Conservation (phyloP, 306 rosid species). For the Cicer cuneatum region DNA sequence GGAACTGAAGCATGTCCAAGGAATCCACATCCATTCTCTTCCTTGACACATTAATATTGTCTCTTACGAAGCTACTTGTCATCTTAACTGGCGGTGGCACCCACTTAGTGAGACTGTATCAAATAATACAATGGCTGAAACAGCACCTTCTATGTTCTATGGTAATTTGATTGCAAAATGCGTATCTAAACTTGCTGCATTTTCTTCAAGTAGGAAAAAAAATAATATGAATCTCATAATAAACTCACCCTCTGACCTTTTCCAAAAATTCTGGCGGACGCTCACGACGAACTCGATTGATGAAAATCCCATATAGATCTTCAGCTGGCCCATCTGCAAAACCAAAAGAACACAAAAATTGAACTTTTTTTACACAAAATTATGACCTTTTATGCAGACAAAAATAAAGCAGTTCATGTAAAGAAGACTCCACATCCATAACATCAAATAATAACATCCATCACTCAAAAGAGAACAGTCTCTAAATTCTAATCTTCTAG, state of each 20-base stretch:
- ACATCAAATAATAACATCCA: slow-evolving; percentile 30
- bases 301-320: slow-evolving; percentile 89
- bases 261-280: slow-evolving; percentile 84
- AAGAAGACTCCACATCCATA: slow-evolving; percentile 8
- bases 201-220: slow-evolving; percentile 28
- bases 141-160: slow-evolving; percentile 33
- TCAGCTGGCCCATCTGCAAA: slow-evolving; percentile 95
- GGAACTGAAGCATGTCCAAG: slow-evolving; percentile 98
- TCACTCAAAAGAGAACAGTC: slow-evolving; percentile 13
- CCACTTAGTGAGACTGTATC: slow-evolving; percentile 93
- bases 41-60: slow-evolving; percentile 78
- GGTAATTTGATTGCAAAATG: not conserved
- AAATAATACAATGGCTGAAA: slow-evolving; percentile 43
- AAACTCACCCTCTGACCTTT: slow-evolving; percentile 87
- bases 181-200: not conserved
- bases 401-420: not conserved
- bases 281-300: slow-evolving; percentile 88
- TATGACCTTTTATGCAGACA: slow-evolving; percentile 10
- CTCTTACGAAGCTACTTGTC: slow-evolving; percentile 87
- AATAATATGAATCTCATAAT: slow-evolving; percentile 33
- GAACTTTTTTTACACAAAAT: not conserved
- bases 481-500: not conserved
- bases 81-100: slow-evolving; percentile 98
- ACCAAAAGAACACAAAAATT: slow-evolving; percentile 4
- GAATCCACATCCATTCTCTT: slow-evolving; percentile 96